Base-by-base conservation (phyloP, 2,329 filamentous ascomycete species). In the Lachnellula cervina region DNA sequence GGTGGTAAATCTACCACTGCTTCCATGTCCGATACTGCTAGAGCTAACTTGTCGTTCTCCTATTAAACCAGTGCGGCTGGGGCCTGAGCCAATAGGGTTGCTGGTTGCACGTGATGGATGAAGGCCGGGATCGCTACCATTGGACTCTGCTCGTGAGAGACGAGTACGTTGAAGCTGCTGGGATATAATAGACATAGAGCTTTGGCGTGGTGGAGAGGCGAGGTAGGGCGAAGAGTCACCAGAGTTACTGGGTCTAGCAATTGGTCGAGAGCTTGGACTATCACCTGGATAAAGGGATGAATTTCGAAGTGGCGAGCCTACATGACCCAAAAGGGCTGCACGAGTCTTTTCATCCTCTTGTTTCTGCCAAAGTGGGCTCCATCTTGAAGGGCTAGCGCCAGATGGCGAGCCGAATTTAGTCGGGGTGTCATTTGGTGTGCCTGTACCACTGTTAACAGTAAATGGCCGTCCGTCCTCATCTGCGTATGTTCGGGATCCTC, bases 291-390 rank as follows among this genome's bases (percentile, higher is more conserved):
- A 80, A 8, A 87, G 74, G 45, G 80, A 79, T 8, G 83, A 86
- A 67, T 84, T 86, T 17, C 83, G 80, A 55, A 87, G 73, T 16
- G 83, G 83, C 59, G 82, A 86, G 19, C 83, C 83, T 37, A 87
- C 83, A 61, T 87, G 83, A 7, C 83, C 83, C 66, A 86, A 86
- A 3, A 76, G 80, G n/a, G 82, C 84, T 3, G 73, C 70, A 7
- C 54, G 70, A 66, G 62, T 67, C 57, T 70, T 68, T 48, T 84
- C 81, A 48, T 85, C 82, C 49, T 67, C 67, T 56, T 65, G 61
- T 51, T 82, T 77, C 63, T 83, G 79, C 69, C 84, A 85, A 19
- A 83, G 69, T 6, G 81, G 76, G 3, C 80, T 80, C 81, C 82
- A 87, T 49, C 81, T 78, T 63, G 79, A 84, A 42, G 80, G 82